Base-by-base conservation (phyloP, 2,329 filamentous ascomycete species). In the Alternaria solani region DNA sequence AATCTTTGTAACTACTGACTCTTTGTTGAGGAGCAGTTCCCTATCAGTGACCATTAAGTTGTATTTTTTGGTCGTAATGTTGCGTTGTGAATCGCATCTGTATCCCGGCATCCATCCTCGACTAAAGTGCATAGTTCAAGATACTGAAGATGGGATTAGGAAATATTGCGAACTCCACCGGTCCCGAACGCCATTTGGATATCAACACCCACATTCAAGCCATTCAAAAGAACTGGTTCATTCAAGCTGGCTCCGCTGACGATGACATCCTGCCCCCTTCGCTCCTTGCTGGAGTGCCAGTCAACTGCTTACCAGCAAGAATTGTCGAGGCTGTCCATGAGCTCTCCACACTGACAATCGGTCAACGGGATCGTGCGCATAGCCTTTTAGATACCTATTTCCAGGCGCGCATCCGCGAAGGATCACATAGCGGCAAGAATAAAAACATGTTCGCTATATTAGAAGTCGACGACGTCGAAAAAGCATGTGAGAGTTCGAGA, bases 381-480 rank as follows among this genome's bases (percentile, higher is more conserved):
- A 61, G 25, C 1, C n/a, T 68, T 0, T 16, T 68, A 5, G 41
- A 49, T 20, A 68, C 65, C 2, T 68, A 68, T 9, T 63, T 60
- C 47, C 48, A 56, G 12, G 59, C 57, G 3, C 48, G 65, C 1
- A 60, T 66, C 6, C 42, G 65, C 11, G 55, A 61, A 20, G 46
- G 34, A 4, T 36, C 23, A 1, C 55, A 57, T 25, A 56, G 41
- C 3, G 49, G 41, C 0, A 51, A 51, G 5, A 11, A 42, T 2
- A 9, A 30, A 2, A 43, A 14, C 4, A 54, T 51, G 1, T 51
- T 54, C 16, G 63, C 52, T 2, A 28, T 25, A 1, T 11, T 68
- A 2, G 57, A 65, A 34, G 54, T 66, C 1, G 25, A 16, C 6
- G 65, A 68, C 51, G 59, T 66, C 2, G 51, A 58, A 9, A 56